Evolutionary conservation across 441 rosid genomes (phyloP).

Genomic region (Adansonia madagascariensis): DNA sequence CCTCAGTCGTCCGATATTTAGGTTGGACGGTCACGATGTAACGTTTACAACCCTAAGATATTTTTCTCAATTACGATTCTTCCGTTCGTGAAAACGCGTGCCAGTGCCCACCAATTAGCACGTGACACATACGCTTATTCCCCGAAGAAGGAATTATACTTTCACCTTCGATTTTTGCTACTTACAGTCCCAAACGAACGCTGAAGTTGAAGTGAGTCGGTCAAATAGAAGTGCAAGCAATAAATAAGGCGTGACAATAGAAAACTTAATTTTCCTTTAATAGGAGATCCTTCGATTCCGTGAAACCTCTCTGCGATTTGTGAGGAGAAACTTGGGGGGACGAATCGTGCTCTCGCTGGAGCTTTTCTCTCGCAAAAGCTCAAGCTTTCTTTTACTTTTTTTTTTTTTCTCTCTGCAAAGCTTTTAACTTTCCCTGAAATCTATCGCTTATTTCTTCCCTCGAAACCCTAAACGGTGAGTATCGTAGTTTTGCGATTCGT

Average conservation of each 20-base stretch:
- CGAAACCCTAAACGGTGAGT: constrained; percentile 22
- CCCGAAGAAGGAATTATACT: not conserved
- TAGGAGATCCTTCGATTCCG: not conserved
- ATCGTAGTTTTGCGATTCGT: constrained; percentile 11
- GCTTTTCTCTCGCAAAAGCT: not conserved
- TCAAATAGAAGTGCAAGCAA: not conserved
- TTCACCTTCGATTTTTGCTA: not conserved
- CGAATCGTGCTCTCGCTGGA: constrained; percentile 6
- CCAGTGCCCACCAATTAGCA: not conserved
- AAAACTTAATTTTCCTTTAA: not conserved
- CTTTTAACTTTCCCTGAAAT: not conserved
- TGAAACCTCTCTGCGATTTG: constrained; percentile 12
- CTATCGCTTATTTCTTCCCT: not conserved
- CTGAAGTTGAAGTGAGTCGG: not conserved
- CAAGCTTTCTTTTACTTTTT: not conserved
- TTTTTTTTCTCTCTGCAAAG: not conserved
- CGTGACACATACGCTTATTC: not conserved
- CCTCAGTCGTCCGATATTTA: constrained; percentile 1
- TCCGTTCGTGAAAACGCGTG: not conserved
- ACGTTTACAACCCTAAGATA: not conserved
- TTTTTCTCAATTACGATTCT: not conserved
- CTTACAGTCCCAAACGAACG: not conserved
- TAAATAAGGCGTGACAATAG: not conserved
- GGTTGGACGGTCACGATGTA: not conserved
- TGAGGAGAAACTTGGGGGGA: constrained; percentile 26